Evolutionary conservation across 306 rosid genomes (phyloP).

Genomic region (Medicago arabica): DNA sequence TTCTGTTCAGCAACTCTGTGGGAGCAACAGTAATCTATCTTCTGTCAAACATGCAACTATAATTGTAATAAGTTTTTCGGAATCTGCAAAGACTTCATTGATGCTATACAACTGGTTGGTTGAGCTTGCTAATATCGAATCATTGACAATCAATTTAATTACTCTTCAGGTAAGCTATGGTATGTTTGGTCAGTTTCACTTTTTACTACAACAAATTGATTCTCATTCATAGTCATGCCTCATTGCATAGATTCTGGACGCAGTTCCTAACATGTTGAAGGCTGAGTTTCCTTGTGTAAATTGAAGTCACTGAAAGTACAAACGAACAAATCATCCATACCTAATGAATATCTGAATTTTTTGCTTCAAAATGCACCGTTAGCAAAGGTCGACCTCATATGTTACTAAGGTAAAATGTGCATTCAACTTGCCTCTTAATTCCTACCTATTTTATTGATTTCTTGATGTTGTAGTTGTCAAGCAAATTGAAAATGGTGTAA

Average conservation of each 20-base stretch:
- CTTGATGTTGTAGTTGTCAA: too few relatives aligned
- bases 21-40: background rate
- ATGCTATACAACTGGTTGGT: background rate
- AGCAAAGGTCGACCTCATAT: background rate
- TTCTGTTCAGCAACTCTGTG: background rate
- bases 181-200: background rate
- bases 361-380: background rate
- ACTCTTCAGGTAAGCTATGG: background rate
- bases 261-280: background rate
- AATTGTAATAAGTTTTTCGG: background rate
- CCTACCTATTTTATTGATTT: too few relatives aligned
- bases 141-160: background rate
- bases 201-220: too few relatives aligned
- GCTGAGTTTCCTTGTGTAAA: background rate
- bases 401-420: background rate
- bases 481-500: background rate
- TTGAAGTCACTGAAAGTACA: background rate
- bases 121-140: background rate
- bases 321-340: background rate
- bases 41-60: background rate
- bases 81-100: background rate
- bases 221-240: background rate
- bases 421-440: background rate
- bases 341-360: too few relatives aligned
- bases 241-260: background rate